Base-by-base conservation (phyloP, 768 basidiomycete genomes). In the Pleurotus eryngii region DNA sequence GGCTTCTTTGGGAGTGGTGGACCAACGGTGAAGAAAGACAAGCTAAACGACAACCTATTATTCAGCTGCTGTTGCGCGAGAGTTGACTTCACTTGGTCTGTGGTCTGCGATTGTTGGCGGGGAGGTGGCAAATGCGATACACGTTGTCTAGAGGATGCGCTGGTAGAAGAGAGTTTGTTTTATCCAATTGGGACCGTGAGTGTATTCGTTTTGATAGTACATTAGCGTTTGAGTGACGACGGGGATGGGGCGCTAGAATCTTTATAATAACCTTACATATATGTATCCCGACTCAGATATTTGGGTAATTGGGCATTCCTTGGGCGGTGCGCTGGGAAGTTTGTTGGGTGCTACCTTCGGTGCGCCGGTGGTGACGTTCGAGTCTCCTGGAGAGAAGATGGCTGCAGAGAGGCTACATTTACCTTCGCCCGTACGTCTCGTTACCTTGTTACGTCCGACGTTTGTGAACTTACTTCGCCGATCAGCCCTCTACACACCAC, bases 61-160 rank as follows among this genome's bases (percentile, higher is more conserved):
- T 96, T 96, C 70, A 89, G 87, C 60, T 98, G 96, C 67, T 98
- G 96, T 71, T 98, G 96, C 70, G 96, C 96, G 0, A 76, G 84
- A 15, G 81, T 97, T 26, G 92, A 92, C 65, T 96, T 92, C 86
- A 84, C 90, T 15, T 98, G 96, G 96, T 85, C 89, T 46, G 83
- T 92, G 0, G 95, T 98, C 17, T 98, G 96, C 71, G 90, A 85
- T 57, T 98, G 96, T 69, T 89, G 89, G 70, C 76, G 81, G 53
- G 81, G 86, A 7, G 86, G 87, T 4, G 88, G 85, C 81, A 87
- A 86, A 64, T 98, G 95, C 70, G 83, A 92, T 63, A 79, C 85
- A 65, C 75, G 79, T 22, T 98, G 95, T 67, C 60, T 97, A 56
- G 90, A 91, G 68, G 67, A 80, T 12, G 81, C 93, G 12, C 70